Base-by-base conservation (phyloP, 2,329 filamentous ascomycete species). In the Colletotrichum sp. region DNA sequence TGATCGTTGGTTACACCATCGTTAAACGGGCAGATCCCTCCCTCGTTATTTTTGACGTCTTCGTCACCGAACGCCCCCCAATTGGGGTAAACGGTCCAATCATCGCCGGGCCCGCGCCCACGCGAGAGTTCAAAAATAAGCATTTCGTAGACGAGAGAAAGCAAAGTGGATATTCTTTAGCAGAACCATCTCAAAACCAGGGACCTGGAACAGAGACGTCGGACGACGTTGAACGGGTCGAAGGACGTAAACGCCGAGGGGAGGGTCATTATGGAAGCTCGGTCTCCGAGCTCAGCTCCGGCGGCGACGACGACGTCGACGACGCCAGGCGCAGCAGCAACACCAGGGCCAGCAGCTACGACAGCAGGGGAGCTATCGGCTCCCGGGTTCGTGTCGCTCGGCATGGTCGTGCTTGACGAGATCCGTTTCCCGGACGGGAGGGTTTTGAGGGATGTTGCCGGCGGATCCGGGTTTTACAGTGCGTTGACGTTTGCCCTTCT, bases 341-440 rank as follows among this genome's bases (percentile, higher is more conserved):
- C 39, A n/a, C 5, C 39, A 44, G 39, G 2, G n/a, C 39, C 18
- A 44, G 39, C 39, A 12, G 39, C 39, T 44, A n/a, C 18, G 9
- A 24, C 49, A 32, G 8, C 32, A n/a, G 66, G 36, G 66, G 52
- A 62, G 59, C 5, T 5, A n/a, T 57, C 63, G 69, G 44, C 63
- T 64, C 64, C 69, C 64, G 70, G 44, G 16, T 73, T 73, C 24
- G 32, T 76, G 15, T 69, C 73, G 59, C 69, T 76, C 73, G 69
- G 73, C n/a, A 76, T 72, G 69, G 70, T 76, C 8, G 70, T 76
- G 18, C 44, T 76, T 3, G 70, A 76, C 28, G 73, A 73, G 32
- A 72, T 76, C 70, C 70, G 52, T 55, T 71, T 66, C 21, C 62
- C 66, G 28, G 75, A 70, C 72, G 75, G 66, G 18, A 44, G 57